Percentiles rank a stretch among this genome's conserved stretches.
Evolutionary conservation across 2,329 filamentous ascomycete genomes (phyloP).

Genomic region (Colletotrichum sansevieriae): DNA sequence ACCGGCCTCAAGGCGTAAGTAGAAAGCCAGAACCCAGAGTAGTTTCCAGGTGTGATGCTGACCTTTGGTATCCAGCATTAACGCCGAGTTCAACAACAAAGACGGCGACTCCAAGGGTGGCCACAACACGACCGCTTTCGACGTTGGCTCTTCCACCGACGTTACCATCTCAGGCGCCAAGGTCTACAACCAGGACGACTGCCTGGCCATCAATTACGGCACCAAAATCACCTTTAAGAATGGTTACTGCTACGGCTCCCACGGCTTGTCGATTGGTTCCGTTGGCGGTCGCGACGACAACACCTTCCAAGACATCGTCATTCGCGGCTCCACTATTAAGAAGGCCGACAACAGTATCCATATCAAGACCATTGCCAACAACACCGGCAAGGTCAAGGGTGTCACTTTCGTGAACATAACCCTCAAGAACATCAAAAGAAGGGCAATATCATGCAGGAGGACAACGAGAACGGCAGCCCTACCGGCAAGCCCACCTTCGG

Average conservation of each 20-base stretch:
- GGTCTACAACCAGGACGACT: constrained; percentile 67
- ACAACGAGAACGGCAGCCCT: constrained; percentile 62
- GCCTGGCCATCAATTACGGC: constrained; percentile 69
- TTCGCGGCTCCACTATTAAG: constrained; percentile 61
- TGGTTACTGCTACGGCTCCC: constrained; percentile 59
- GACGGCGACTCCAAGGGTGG: constrained; percentile 53
- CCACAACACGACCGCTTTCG: constrained; percentile 72
- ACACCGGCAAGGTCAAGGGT: constrained; percentile 58
- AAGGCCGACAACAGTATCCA: constrained; percentile 67
- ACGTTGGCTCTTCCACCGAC: constrained; percentile 63
- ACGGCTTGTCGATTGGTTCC: constrained; percentile 58
- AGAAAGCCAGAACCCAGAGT: too few species aligned
- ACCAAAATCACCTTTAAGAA: constrained; percentile 60
- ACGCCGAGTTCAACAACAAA: constrained; percentile 55
- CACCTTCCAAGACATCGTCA: constrained; percentile 64
- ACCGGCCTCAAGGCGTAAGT: constrained; percentile 53
- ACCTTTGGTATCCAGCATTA: constrained; percentile 41
- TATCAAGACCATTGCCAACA: constrained; percentile 63
- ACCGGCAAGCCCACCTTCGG: constrained; percentile 59
- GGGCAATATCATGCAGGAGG: constrained; percentile 56
- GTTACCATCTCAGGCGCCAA: constrained; percentile 65
- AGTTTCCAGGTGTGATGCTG: background rate
- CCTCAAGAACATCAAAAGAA: constrained; percentile 57
- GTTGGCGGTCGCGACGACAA: constrained; percentile 65
- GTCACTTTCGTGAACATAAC: constrained; percentile 61